phyloP scores from a whole-genome alignment of 345 rosid genomes.

The Diplotaxis tenuifolia region DNA sequence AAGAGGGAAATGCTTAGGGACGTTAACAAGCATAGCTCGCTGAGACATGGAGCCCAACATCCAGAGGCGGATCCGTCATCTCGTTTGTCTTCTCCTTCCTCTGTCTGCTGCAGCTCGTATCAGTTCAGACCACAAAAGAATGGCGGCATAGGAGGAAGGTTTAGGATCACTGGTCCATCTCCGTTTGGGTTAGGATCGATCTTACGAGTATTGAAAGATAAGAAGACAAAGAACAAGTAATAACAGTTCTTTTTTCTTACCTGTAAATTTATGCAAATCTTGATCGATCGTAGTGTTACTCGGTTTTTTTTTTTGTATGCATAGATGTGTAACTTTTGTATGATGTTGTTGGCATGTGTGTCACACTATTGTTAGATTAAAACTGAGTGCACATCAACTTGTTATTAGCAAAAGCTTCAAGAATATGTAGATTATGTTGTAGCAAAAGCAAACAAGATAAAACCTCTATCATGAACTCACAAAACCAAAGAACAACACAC shows the following conservation, averaged over 20 bases:
- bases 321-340: too few relatives aligned
- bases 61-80: slow-evolving; percentile 23
- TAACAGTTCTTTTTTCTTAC: not conserved
- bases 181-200: slow-evolving; percentile 71
- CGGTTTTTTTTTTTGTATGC: not conserved
- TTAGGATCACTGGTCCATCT: slow-evolving; percentile 54
- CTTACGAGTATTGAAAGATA: slow-evolving; percentile 51
- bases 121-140: slow-evolving; percentile 49
- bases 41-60: slow-evolving; percentile 30
- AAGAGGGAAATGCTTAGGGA: slow-evolving; percentile 40
- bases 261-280: not conserved
- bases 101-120: slow-evolving; percentile 35
- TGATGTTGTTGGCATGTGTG: too few relatives aligned
- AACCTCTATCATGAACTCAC: too few relatives aligned
- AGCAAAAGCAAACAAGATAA: too few relatives aligned
- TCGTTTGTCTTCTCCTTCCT: slow-evolving; percentile 29
- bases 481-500: too few relatives aligned
- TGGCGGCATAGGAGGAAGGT: slow-evolving; percentile 32
- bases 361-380: too few relatives aligned
- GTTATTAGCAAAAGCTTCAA: too few relatives aligned
- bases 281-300: not conserved
- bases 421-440: too few relatives aligned
- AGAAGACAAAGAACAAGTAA: slow-evolving; percentile 42
- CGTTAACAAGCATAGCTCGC: slow-evolving; percentile 42
- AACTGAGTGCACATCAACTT: too few relatives aligned